phyloP scores from a whole-genome alignment of 768 basidiomycete species.

The Auriscalpium vulgare region DNA sequence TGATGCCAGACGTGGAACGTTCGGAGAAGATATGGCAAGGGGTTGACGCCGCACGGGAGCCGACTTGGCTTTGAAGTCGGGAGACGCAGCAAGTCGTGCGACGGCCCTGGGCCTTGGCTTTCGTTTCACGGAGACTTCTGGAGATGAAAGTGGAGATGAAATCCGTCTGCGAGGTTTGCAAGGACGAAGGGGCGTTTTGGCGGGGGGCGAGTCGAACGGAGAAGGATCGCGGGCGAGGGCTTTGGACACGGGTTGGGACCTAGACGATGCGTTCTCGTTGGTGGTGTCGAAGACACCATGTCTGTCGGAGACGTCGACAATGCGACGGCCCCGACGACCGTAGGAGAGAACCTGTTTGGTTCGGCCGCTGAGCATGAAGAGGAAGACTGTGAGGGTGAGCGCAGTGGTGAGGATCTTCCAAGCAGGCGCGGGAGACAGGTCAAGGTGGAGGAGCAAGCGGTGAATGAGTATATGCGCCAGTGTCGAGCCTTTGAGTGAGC shows the following conservation, averaged over 20 bases:
- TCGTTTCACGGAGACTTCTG: conserved; percentile 7
- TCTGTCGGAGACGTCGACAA: conserved; percentile 40
- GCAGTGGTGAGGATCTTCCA: too few relatives aligned
- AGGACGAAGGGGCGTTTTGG: background rate
- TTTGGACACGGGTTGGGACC: background rate
- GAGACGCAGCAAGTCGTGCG: background rate
- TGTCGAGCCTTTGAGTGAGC: too few relatives aligned
- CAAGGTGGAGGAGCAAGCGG: too few relatives aligned
- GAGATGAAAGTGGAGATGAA: conserved; percentile 4
- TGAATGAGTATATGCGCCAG: too few relatives aligned
- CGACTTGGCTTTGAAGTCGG: background rate
- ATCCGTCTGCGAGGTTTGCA: background rate
- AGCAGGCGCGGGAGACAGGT: too few relatives aligned
- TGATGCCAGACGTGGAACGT: conserved; percentile 33
- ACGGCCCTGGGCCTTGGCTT: conserved; percentile 4
- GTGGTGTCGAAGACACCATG: conserved; percentile 1
- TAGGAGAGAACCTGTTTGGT: conserved; percentile 63
- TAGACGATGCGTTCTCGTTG: background rate
- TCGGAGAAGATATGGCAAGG: conserved; percentile 30
- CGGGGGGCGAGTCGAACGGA: background rate
- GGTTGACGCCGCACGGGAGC: conserved; percentile 27
- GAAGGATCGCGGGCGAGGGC: background rate
- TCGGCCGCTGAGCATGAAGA: conserved; percentile 46
- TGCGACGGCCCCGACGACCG: conserved; percentile 53
- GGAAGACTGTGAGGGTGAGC: background rate